These are phyloP conservation scores for Wallemia ichthyophaga DNA, from an alignment of 1,284 basidiomycete species.

Conservation along the genomic window DNA sequence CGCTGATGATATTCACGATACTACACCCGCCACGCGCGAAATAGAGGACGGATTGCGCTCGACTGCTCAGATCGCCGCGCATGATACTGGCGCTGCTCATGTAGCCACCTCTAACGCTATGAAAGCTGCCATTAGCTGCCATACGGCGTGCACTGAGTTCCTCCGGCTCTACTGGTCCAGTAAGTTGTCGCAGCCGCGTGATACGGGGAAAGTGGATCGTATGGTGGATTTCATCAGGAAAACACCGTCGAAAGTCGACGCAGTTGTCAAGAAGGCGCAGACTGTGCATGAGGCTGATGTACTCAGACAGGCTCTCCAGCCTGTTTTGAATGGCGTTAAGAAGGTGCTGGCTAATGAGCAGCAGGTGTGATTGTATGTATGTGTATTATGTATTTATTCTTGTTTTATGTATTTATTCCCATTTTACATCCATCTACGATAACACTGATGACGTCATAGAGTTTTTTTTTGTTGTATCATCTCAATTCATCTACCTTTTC, in stretches of 20 bases:
- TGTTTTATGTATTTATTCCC: too few relatives aligned
- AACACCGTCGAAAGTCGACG: conserved; percentile 48
- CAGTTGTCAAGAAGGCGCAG: conserved; percentile 33
- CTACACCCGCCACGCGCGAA: not conserved
- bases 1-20: not conserved
- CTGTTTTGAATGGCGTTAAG: conserved; percentile 42
- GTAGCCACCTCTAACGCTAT: not conserved
- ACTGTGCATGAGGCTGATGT: conserved; percentile 26
- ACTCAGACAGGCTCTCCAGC: conserved; percentile 36
- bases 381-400: not conserved
- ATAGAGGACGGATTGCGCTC: not conserved
- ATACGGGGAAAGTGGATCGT: conserved; percentile 41
- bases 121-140: conserved; percentile 29
- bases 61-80: not conserved
- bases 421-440: too few relatives aligned
- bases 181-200: conserved; percentile 41
- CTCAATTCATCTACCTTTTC: too few relatives aligned
- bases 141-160: conserved; percentile 81
- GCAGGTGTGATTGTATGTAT: conserved; percentile 1
- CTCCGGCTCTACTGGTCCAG: conserved; percentile 83
- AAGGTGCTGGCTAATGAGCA: conserved; percentile 26
- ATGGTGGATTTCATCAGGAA: conserved; percentile 52
- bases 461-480: too few relatives aligned
- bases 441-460: too few relatives aligned
- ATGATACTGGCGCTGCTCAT: not conserved